Evolutionary conservation across 495 filamentous ascomycete genomes (phyloP), one percentile per base, ranked within the genome.

Genomic region (Friedmanniomyces simplex): DNA sequence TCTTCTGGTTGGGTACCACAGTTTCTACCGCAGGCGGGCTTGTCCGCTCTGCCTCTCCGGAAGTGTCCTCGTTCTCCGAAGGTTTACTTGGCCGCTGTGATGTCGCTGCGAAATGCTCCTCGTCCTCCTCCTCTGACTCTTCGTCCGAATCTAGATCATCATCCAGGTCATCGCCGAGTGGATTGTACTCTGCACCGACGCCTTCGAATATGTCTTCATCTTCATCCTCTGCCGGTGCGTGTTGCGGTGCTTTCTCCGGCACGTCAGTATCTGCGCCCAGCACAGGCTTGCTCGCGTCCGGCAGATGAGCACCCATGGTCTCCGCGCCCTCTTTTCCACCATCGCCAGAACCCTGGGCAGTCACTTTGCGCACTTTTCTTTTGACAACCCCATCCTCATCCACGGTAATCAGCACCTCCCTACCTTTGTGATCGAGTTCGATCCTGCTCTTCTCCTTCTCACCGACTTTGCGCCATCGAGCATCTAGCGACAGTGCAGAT

Each of bases 351-450:
- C 66, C 59, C 14, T 67, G 64, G 24, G 63, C 53, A 53, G 75
- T 75, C 30, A 69, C 65, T 67, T 77, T 85, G 63, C 79, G 75
- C 18, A 91, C 79, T 70, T 95, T 97, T 59, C 88, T 79, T 69
- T 94, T 93, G 58, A 87, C 86, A 46, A 89, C 85, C 10, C 93
- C 94, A 59, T 96, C 79, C 45, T 87, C 85, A 67, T 95, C 90
- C 8, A 88, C 81, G 16, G 89, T 86, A 57, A 95, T 84, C 54
- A 96, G 75, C 2, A 96, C 81, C 67, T 96, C 88, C 49, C 88
- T 74, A 5, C 90, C 85, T 55, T 82, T 81, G 53, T 79, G 76
- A 63, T 94, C 87, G 50, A 74, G 74, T 71, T 95, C 89, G 59
- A 94, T 81, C 66, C 86, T 82, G 0, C 84, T 81, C 39, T 79